These are phyloP conservation scores for Carex parvula DNA, from an alignment of 176 grass and related monocot species.

Conservation along the genomic window DNA sequence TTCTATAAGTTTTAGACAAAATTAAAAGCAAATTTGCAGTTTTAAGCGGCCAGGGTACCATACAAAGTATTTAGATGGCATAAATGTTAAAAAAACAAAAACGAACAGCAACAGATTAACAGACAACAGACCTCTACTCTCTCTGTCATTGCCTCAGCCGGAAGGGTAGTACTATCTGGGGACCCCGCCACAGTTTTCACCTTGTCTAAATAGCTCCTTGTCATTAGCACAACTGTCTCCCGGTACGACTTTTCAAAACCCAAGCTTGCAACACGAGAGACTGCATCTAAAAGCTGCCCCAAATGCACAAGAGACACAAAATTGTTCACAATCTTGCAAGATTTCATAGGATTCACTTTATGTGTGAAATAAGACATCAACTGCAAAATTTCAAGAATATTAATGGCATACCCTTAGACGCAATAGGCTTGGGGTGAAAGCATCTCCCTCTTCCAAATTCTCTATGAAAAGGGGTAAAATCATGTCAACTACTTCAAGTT, in stretches of 20 bases:
- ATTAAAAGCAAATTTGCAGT: constrained; percentile 10
- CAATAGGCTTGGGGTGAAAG: constrained; percentile 79
- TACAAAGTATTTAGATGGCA: neutral
- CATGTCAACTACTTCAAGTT: constrained; percentile 99
- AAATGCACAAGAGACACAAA: neutral
- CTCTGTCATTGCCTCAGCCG: constrained; percentile 76
- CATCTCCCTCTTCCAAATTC: constrained; percentile 96
- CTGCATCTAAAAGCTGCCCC: constrained; percentile 78
- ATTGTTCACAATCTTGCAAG: neutral
- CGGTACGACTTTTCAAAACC: constrained; percentile 99
- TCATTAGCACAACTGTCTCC: constrained; percentile 98
- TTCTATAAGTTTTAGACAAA: neutral
- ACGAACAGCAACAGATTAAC: constrained; percentile 19
- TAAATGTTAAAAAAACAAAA: constrained; percentile 11
- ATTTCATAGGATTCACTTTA: neutral
- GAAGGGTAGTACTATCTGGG: constrained; percentile 59
- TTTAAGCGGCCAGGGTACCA: neutral
- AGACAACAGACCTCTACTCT: constrained; percentile 58
- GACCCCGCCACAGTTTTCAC: constrained; percentile 70
- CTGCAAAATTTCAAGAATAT: constrained; percentile 32
- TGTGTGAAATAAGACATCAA: constrained; percentile 16
- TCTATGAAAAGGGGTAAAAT: constrained; percentile 97
- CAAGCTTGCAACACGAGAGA: constrained; percentile 92
- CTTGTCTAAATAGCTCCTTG: constrained; percentile 99
- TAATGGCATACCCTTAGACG: constrained; percentile 61